A percentile compares a stretch with the other conserved stretches of the same genome.
Evolutionary conservation across 495 filamentous ascomycete genomes (phyloP).

Genomic region (Evansstolkia leycettana): DNA sequence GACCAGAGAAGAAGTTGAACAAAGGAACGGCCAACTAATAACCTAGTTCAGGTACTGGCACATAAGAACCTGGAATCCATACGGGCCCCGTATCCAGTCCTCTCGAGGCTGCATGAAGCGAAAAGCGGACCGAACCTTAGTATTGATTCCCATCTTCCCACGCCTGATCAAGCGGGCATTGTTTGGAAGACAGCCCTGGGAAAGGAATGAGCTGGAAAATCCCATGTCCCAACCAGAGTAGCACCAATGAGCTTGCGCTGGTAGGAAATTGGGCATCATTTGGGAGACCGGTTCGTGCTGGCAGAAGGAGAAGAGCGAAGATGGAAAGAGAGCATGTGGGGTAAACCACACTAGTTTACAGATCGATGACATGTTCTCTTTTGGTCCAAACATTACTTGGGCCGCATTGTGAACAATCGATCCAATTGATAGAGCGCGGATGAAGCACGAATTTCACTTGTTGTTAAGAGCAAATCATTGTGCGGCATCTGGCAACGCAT

Average conservation of each 20-base stretch:
- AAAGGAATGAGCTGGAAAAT: conserved; percentile 12
- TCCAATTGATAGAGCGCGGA: conserved; percentile 8
- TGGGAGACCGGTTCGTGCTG: conserved; percentile 11
- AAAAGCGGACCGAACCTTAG: conserved; percentile 16
- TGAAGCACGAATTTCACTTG: conserved; percentile 3
- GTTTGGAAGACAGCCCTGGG: conserved; percentile 10
- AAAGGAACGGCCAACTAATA: conserved; percentile 10
- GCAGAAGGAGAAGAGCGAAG: conserved; percentile 6
- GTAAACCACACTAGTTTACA: conserved; percentile 12
- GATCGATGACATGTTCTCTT: conserved; percentile 26
- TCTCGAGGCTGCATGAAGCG: conserved; percentile 11
- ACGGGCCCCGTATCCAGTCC: conserved; percentile 11
- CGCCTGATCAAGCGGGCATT: conserved; percentile 3
- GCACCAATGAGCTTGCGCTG: conserved; percentile 21
- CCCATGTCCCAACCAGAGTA: conserved; percentile 13
- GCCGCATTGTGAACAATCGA: conserved; percentile 9
- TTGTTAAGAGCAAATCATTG: conserved; percentile 13
- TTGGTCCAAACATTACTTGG: conserved; percentile 16
- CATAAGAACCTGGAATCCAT: conserved; percentile 3
- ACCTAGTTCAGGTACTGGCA: conserved; percentile 9
- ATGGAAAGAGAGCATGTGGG: conserved; percentile 8
- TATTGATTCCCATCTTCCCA: conserved; percentile 22
- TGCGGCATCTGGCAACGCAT: conserved; percentile 18
- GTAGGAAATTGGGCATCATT: conserved; percentile 33
- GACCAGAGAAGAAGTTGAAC: conserved; percentile 2